Evolutionary conservation across 2,329 filamentous ascomycete genomes (phyloP).

Genomic region (Microsporum ferrugineum): DNA sequence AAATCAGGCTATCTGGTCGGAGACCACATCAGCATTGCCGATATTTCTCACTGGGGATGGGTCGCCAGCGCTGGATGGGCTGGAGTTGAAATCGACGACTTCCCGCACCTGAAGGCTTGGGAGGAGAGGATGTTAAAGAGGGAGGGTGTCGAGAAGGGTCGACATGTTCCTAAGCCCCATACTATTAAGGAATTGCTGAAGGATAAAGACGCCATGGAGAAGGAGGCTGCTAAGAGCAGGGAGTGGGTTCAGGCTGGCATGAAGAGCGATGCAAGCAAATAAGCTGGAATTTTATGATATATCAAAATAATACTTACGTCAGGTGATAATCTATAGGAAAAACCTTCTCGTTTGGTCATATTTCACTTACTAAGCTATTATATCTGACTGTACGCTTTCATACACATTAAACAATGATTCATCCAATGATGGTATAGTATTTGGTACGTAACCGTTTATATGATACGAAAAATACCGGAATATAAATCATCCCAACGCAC

Average conservation of each 20-base stretch:
- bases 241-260: constrained; percentile 59
- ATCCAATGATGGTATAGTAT: not conserved
- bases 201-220: constrained; percentile 48
- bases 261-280: constrained; percentile 52
- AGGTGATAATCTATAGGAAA: not conserved
- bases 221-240: constrained; percentile 40
- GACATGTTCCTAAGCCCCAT: constrained; percentile 58
- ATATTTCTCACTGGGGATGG: constrained; percentile 75
- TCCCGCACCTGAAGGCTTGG: constrained; percentile 67
- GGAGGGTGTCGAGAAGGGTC: constrained; percentile 62
- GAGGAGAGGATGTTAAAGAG: constrained; percentile 57
- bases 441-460: not conserved
- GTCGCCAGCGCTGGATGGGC: constrained; percentile 49
- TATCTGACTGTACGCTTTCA: not conserved
- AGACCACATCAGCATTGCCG: constrained; percentile 45
- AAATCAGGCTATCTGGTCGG: constrained; percentile 43
- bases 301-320: not conserved
- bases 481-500: not conserved
- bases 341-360: not conserved
- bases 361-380: not conserved
- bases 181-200: constrained; percentile 48
- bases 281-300: constrained; percentile 1
- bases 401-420: not conserved
- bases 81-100: constrained; percentile 60
- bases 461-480: not conserved